Percentiles rank a stretch among this genome's conserved stretches.
Conservation (phyloP, 345 rosid genomes). For the Corymbia maculata region DNA sequence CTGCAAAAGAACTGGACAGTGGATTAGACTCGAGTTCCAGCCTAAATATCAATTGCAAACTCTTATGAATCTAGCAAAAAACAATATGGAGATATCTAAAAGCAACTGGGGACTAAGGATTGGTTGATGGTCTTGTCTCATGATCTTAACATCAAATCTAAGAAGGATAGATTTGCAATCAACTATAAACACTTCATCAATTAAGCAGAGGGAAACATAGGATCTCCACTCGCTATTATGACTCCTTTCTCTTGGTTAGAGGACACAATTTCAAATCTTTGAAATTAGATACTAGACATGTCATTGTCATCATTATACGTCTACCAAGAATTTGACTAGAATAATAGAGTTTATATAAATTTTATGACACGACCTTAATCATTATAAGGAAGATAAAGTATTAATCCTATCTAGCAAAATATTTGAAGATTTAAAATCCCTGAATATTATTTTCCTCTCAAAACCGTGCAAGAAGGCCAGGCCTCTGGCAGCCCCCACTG, state of each 20-base stretch:
- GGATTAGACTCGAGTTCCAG: not conserved
- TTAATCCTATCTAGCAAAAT: not conserved
- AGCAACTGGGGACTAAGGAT: not conserved
- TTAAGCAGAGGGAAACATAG: not conserved
- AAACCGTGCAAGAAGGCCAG: not conserved
- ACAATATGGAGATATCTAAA: not conserved
- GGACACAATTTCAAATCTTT: not conserved
- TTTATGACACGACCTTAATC: not conserved
- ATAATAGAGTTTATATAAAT: not conserved
- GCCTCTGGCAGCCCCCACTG: not conserved
- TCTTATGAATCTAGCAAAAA: not conserved
- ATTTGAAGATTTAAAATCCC: slow-evolving; percentile 1
- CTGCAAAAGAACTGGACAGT: not conserved
- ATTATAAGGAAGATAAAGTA: not conserved
- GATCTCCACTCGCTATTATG: not conserved
- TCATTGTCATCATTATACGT: not conserved
- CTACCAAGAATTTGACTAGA: not conserved
- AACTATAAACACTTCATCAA: not conserved
- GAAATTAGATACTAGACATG: not conserved
- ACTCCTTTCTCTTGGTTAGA: not conserved
- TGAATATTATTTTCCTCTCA: not conserved
- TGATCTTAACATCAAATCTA: not conserved
- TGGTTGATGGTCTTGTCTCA: not conserved
- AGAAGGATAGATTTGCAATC: not conserved
- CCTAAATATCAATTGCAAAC: not conserved